phyloP scores from a whole-genome alignment of 2,329 filamentous ascomycete species.

The Ustulina deusta region DNA sequence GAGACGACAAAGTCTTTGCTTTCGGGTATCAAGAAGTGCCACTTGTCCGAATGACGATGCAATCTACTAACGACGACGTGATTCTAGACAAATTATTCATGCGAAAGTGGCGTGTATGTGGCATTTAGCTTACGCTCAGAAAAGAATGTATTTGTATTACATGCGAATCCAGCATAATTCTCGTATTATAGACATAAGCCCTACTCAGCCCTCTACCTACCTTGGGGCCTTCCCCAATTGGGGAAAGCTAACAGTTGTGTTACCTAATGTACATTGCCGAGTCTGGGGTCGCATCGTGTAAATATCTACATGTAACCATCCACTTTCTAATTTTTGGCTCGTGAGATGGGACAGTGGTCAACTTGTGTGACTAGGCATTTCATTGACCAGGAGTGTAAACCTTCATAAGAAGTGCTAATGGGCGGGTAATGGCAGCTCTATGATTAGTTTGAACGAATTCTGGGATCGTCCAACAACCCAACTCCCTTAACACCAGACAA shows the following conservation, averaged over 20 bases:
- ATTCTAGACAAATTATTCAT: conserved; percentile 8
- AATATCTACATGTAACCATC: not conserved
- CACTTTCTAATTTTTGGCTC: not conserved
- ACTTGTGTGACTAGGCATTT: not conserved
- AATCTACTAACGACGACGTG: not conserved
- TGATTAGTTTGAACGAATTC: not conserved
- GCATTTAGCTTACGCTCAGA: conserved; percentile 12
- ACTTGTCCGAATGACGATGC: not conserved
- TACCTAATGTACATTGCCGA: conserved; percentile 15
- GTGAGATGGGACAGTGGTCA: not conserved
- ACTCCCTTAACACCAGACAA: not conserved
- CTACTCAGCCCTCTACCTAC: not conserved
- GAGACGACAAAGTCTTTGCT: not conserved
- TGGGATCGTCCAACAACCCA: not conserved
- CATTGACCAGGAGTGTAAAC: not conserved
- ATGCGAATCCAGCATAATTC: conserved; percentile 10
- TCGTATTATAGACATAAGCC: conserved; percentile 16
- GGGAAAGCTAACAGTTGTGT: conserved; percentile 17
- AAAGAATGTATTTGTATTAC: conserved; percentile 27
- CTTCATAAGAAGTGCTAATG: not conserved
- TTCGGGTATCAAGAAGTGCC: not conserved
- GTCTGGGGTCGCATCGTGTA: conserved; percentile 9
- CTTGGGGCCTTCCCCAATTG: conserved; percentile 3
- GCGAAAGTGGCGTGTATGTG: not conserved
- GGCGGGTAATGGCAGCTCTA: not conserved